phyloP scores from a whole-genome alignment of 1,284 basidiomycete species.

The Lentinula novae-zelandiae region DNA sequence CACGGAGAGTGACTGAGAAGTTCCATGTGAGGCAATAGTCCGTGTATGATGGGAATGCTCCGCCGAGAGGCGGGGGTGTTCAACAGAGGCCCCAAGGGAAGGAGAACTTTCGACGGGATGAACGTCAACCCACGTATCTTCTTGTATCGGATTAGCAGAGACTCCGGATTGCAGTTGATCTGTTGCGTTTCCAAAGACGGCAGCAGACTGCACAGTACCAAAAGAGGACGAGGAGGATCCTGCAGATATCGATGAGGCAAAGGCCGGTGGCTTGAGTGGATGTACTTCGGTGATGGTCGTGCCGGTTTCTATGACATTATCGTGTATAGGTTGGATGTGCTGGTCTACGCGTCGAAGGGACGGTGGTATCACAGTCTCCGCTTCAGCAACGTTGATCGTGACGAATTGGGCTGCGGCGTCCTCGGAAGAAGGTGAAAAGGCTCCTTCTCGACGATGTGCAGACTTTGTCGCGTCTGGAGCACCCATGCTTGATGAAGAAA shows the following conservation, averaged over 20 bases:
- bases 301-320: neutral
- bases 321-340: neutral
- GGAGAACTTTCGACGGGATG: neutral
- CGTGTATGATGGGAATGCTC: conserved; percentile 4
- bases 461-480: neutral
- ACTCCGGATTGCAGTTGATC: neutral
- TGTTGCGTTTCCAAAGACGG: neutral
- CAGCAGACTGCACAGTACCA: conserved; percentile 3
- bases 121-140: neutral
- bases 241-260: neutral
- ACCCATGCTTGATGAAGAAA: neutral
- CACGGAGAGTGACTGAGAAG: conserved; percentile 1
- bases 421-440: conserved; percentile 12
- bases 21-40: conserved; percentile 3
- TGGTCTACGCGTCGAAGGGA: conserved; percentile 8
- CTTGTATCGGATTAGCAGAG: neutral
- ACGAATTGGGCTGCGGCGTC: neutral
- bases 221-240: conserved; percentile 5
- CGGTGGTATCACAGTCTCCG: conserved; percentile 4
- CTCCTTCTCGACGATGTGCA: conserved; percentile 15
- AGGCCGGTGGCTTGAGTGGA: conserved; percentile 2
- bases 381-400: neutral
- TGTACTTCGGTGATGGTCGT: conserved; percentile 2
- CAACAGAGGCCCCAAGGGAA: neutral
- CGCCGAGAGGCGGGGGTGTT: conserved; percentile 2